Percentiles rank a stretch among this genome's conserved stretches.
Evolutionary conservation across 2,329 filamentous ascomycete genomes (phyloP).

Genomic region (Fusarium globosum): DNA sequence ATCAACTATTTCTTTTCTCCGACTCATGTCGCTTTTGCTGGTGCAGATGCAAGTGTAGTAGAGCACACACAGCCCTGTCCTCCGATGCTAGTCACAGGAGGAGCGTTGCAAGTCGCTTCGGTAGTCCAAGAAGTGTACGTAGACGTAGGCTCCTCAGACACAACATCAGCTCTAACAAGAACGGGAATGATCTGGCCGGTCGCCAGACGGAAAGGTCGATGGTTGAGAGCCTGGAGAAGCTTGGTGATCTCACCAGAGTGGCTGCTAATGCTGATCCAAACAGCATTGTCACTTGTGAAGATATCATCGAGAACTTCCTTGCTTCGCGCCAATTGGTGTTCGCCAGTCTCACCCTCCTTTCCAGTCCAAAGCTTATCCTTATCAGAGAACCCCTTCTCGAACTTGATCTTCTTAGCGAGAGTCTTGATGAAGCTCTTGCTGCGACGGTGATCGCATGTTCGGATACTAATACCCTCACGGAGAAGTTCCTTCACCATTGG

Average conservation of each 20-base stretch:
- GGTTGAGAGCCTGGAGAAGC: slow-evolving; percentile 66
- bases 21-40: slow-evolving; percentile 27
- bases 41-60: slow-evolving; percentile 30
- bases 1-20: slow-evolving; percentile 13
- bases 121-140: slow-evolving; percentile 51
- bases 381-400: slow-evolving; percentile 72
- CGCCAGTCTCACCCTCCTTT: slow-evolving; percentile 54
- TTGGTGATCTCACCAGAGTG: slow-evolving; percentile 68
- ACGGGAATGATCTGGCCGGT: slow-evolving; percentile 77
- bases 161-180: slow-evolving; percentile 68
- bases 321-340: slow-evolving; percentile 62
- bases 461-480: slow-evolving; percentile 73
- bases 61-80: slow-evolving; percentile 57
- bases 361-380: slow-evolving; percentile 59
- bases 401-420: slow-evolving; percentile 63
- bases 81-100: slow-evolving; percentile 57
- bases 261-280: slow-evolving; percentile 69
- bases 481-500: slow-evolving; percentile 73
- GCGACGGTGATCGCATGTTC: slow-evolving; percentile 74
- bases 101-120: slow-evolving; percentile 57
- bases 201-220: slow-evolving; percentile 69
- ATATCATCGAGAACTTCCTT: slow-evolving; percentile 66
- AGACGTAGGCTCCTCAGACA: slow-evolving; percentile 43
- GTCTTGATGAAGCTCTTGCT: slow-evolving; percentile 63
- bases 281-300: slow-evolving; percentile 62